Percentiles rank a stretch among this genome's conserved stretches.
Evolutionary conservation across 2,329 filamentous ascomycete species (phyloP).

Genomic region (Phaeosphaeria sp.): DNA sequence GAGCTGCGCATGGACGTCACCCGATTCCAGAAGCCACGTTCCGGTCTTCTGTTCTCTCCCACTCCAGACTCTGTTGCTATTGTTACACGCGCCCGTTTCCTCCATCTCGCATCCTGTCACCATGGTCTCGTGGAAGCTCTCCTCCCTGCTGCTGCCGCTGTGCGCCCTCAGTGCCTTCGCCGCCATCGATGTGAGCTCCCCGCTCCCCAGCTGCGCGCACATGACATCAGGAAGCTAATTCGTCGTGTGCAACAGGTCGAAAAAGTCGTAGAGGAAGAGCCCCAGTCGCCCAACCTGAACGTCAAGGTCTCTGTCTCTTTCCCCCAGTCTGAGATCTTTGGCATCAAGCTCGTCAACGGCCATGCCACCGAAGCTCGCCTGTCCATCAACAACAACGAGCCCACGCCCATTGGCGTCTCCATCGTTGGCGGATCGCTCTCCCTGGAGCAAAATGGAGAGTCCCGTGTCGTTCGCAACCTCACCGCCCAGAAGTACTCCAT

Average conservation of each 20-base stretch:
- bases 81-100: constrained; percentile 4
- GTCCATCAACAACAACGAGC: constrained; percentile 84
- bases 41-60: constrained; percentile 12
- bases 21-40: constrained; percentile 41
- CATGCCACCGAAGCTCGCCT: constrained; percentile 82
- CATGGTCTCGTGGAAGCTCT: constrained; percentile 79
- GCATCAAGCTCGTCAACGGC: constrained; percentile 94
- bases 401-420: constrained; percentile 74
- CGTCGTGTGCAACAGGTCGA: constrained; percentile 39
- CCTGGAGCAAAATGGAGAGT: constrained; percentile 63
- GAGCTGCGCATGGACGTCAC: constrained; percentile 26
- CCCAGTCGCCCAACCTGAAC: constrained; percentile 65
- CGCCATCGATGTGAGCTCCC: constrained; percentile 64
- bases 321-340: constrained; percentile 80
- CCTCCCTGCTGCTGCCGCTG: constrained; percentile 74
- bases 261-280: constrained; percentile 58
- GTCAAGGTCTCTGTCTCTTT: constrained; percentile 66
- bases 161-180: constrained; percentile 71
- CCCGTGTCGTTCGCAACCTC: constrained; percentile 79
- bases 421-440: constrained; percentile 78
- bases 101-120: constrained; percentile 29
- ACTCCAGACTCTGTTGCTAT: constrained; percentile 9
- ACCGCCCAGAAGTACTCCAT: constrained; percentile 77
- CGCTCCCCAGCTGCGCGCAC: constrained; percentile 34
- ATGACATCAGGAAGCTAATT: constrained; percentile 44